Conservation (phyloP, 1,139 yeast genomes). For the Magnusiomyces suaveolens region DNA sequence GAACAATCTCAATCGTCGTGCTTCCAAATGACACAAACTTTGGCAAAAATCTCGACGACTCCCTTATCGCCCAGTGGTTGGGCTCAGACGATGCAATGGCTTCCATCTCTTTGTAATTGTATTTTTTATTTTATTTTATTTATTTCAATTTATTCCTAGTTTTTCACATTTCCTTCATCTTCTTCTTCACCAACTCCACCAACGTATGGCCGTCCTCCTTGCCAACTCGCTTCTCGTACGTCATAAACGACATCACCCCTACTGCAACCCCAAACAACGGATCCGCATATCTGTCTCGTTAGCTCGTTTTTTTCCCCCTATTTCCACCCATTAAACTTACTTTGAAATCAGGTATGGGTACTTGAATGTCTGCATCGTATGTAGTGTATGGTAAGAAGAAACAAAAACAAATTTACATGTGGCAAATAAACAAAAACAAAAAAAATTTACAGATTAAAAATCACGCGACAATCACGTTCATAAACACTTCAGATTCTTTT, state of each 20-base stretch:
- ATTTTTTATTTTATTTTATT: too few species aligned
- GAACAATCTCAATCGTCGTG: constrained; percentile 13
- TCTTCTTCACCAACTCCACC: constrained; percentile 4
- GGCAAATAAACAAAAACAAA: too few species aligned
- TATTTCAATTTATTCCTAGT: too few species aligned
- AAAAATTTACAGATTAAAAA: too few species aligned
- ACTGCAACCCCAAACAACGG: constrained; percentile 15
- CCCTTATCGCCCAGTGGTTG: constrained; percentile 10
- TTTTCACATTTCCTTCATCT: too few species aligned
- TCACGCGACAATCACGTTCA: too few species aligned
- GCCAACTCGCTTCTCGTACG: constrained; percentile 14
- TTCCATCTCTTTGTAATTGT: too few species aligned
- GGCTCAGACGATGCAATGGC: too few species aligned
- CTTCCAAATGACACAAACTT: constrained; percentile 11
- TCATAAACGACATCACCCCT: constrained; percentile 11
- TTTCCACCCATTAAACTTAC: constrained; percentile 8
- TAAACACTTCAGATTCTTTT: too few species aligned
- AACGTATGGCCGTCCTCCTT: constrained; percentile 15
- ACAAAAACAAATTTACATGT: too few species aligned
- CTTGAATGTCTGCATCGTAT: not conserved
- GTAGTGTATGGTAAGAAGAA: too few species aligned
- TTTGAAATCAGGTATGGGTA: constrained; percentile 15
- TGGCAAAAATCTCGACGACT: constrained; percentile 4
- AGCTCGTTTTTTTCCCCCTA: too few species aligned
- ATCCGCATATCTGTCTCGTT: constrained; percentile 9